A percentile compares a stretch with the other conserved stretches of the same genome.
Evolutionary conservation across 805 yeast genomes (phyloP).

Genomic region (Candida schatavii): DNA sequence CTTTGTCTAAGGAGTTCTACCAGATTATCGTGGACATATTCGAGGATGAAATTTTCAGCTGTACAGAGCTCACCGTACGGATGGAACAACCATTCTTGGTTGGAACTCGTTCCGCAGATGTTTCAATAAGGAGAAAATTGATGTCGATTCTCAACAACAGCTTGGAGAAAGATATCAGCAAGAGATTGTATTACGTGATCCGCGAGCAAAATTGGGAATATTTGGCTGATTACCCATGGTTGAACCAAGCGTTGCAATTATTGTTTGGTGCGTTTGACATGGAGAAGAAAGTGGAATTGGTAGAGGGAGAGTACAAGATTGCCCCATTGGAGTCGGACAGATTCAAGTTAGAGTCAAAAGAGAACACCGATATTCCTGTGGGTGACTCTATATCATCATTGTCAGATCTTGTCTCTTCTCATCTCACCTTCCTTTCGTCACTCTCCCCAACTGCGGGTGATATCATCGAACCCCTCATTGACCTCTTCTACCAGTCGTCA

Average conservation of each 20-base stretch:
- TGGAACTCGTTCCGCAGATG: slow-evolving; percentile 84
- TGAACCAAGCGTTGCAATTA: slow-evolving; percentile 87
- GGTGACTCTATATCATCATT: no score
- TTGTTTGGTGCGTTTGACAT: slow-evolving; percentile 73
- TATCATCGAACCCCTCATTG: slow-evolving; percentile 68
- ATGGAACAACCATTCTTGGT: slow-evolving; percentile 96
- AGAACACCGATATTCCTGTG: slow-evolving; percentile 24
- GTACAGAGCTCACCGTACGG: slow-evolving; percentile 87
- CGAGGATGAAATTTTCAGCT: slow-evolving; percentile 69
- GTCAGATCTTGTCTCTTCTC: slow-evolving; percentile 21
- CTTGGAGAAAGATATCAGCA: slow-evolving; percentile 71
- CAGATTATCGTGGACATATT: slow-evolving; percentile 85
- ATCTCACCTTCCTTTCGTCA: slow-evolving; percentile 27
- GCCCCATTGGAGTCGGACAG: slow-evolving; percentile 44
- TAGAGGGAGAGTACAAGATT: slow-evolving; percentile 48
- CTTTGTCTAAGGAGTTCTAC: slow-evolving; percentile 74
- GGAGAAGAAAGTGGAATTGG: slow-evolving; percentile 45
- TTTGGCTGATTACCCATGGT: slow-evolving; percentile 90
- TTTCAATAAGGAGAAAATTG: slow-evolving; percentile 66
- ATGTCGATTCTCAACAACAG: slow-evolving; percentile 78
- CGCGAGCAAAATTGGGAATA: slow-evolving; percentile 97
- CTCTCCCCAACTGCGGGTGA: slow-evolving; percentile 48
- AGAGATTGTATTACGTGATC: slow-evolving; percentile 81
- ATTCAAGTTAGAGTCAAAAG: slow-evolving; percentile 28
- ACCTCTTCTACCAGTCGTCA: slow-evolving; percentile 77